Percentiles rank a stretch among this genome's conserved stretches.
Evolutionary conservation across 208 protist species (phyloP).

Genomic region (Leishmania martiniquensis): DNA sequence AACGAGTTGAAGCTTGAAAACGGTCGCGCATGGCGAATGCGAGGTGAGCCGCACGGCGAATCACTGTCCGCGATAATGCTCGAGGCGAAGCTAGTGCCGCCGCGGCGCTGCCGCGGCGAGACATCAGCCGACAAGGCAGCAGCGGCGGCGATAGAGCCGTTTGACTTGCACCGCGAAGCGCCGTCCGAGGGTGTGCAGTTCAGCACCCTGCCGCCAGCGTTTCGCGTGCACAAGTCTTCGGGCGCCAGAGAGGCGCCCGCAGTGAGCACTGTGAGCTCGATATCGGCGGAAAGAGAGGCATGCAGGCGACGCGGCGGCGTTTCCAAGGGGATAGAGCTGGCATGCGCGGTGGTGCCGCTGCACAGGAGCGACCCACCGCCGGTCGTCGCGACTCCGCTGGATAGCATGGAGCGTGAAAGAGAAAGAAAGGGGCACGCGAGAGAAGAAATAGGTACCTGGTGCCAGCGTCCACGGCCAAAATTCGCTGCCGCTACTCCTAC

Average conservation of each 20-base stretch:
- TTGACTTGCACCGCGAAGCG: background rate
- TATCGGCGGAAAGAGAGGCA: conserved; percentile 1
- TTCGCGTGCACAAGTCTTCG: background rate
- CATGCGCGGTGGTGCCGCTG: background rate
- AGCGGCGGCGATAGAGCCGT: background rate
- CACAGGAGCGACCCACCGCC: background rate
- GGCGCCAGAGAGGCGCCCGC: background rate
- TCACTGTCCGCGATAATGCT: conserved; percentile 1
- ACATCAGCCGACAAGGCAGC: background rate
- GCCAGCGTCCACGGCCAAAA: background rate
- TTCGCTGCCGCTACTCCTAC: background rate
- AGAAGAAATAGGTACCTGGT: too few relatives aligned
- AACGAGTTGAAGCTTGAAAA: background rate
- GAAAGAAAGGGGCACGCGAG: background rate
- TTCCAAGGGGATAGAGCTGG: background rate
- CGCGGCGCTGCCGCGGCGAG: conserved; percentile 2
- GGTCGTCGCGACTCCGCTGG: background rate
- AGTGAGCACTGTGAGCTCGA: conserved; percentile 24
- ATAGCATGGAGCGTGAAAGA: background rate
- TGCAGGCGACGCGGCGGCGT: conserved; percentile 18
- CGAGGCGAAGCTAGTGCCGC: background rate
- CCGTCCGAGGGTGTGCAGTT: background rate
- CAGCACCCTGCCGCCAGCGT: background rate
- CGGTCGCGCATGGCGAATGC: conserved; percentile 2
- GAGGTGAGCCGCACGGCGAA: conserved; percentile 14